Evolutionary conservation across 2,329 filamentous ascomycete species (phyloP).

Genomic region (Leptographium galeiforme): DNA sequence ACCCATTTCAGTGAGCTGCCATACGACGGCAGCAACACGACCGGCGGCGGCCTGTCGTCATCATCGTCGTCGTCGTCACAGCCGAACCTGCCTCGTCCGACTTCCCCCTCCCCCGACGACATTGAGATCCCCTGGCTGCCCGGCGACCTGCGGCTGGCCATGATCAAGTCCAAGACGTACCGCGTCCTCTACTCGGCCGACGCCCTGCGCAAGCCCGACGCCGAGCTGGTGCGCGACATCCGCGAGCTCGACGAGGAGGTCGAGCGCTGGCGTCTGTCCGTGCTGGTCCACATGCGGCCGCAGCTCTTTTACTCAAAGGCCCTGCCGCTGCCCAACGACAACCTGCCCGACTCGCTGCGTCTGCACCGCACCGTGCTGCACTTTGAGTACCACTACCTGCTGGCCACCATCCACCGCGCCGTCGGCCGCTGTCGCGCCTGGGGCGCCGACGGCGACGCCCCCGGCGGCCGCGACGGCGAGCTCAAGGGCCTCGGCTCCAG

Average conservation of each 20-base stretch:
- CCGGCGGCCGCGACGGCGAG: constrained; percentile 10
- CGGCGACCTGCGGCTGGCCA: constrained; percentile 32
- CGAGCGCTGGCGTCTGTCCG: constrained; percentile 37
- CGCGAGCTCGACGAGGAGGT: constrained; percentile 43
- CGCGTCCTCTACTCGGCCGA: constrained; percentile 34
- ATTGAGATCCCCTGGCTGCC: constrained; percentile 23
- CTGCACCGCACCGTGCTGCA: constrained; percentile 14
- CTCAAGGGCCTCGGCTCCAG: constrained; percentile 27
- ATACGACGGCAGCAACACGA: too few species aligned
- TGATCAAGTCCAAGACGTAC: constrained; percentile 37
- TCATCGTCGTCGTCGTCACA: background rate
- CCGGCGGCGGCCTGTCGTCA: background rate
- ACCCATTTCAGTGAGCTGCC: too few species aligned
- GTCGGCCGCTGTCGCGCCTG: constrained; percentile 36
- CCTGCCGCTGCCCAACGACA: constrained; percentile 11
- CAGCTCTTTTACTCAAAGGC: constrained; percentile 17
- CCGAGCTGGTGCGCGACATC: constrained; percentile 39
- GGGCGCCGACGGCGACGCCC: constrained; percentile 10
- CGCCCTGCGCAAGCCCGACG: constrained; percentile 35
- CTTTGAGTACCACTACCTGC: constrained; percentile 41
- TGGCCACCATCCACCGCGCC: constrained; percentile 41
- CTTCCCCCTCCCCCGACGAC: background rate
- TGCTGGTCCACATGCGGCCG: constrained; percentile 31
- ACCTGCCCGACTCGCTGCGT: constrained; percentile 7
- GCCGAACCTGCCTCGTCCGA: too few species aligned